These are phyloP conservation scores for Chalciporus sphaerocephalus DNA, from an alignment of 768 basidiomycete genomes.

Conservation along the genomic window DNA sequence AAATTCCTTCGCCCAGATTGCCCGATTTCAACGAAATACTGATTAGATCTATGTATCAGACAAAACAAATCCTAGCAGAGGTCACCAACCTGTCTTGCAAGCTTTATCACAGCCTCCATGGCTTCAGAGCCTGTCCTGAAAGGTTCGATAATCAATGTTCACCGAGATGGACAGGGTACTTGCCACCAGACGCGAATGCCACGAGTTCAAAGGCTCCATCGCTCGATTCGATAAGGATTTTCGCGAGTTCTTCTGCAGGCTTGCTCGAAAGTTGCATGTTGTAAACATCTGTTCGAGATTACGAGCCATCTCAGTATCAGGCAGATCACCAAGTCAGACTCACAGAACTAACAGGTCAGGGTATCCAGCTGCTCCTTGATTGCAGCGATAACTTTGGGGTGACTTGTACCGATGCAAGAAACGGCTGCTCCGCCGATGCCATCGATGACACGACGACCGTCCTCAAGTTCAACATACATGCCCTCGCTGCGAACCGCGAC, in stretches of 20 bases:
- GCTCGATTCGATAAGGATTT: slow-evolving; percentile 56
- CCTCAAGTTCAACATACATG: slow-evolving; percentile 66
- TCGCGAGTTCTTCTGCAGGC: slow-evolving; percentile 78
- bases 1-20: slow-evolving; percentile 72
- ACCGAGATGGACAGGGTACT: slow-evolving; percentile 7
- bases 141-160: background rate
- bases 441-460: slow-evolving; percentile 68
- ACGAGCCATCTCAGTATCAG: background rate
- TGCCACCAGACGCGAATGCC: slow-evolving; percentile 76
- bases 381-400: slow-evolving; percentile 67
- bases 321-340: background rate
- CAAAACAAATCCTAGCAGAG: background rate
- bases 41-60: slow-evolving; percentile 11
- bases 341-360: slow-evolving; percentile 56
- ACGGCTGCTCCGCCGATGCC: slow-evolving; percentile 86
- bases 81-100: slow-evolving; percentile 62
- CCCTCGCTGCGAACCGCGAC: slow-evolving; percentile 64
- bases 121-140: slow-evolving; percentile 69
- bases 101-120: slow-evolving; percentile 83
- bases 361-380: slow-evolving; percentile 79
- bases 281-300: slow-evolving; percentile 60
- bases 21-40: slow-evolving; percentile 70
- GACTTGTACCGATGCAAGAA: slow-evolving; percentile 67
- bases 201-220: slow-evolving; percentile 69
- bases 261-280: slow-evolving; percentile 80